Evolutionary conservation across 2,329 filamentous ascomycete species (phyloP).

Genomic region (Mollisia scopiformis): DNA sequence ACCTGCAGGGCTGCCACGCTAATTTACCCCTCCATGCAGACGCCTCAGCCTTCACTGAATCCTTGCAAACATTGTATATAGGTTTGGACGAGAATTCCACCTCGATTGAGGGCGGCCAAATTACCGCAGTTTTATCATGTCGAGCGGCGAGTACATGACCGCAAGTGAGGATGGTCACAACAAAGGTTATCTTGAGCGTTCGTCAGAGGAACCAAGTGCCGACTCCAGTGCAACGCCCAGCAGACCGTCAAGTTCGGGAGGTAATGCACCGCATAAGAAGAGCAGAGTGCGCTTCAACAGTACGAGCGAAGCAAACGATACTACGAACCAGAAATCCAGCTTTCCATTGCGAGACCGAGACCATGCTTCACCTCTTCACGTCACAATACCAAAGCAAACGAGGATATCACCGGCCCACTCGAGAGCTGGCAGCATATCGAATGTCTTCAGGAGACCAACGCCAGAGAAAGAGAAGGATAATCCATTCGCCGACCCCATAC

Average conservation of each 20-base stretch:
- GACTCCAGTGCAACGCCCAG: constrained; percentile 28
- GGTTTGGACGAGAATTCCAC: background rate
- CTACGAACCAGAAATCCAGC: constrained; percentile 29
- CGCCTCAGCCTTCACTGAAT: background rate
- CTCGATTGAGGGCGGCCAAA: background rate
- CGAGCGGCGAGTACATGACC: constrained; percentile 27
- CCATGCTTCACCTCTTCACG: constrained; percentile 7
- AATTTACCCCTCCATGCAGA: constrained; percentile 3
- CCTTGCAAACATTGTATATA: background rate
- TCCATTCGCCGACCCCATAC: constrained; percentile 30
- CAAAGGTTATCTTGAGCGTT: constrained; percentile 20
- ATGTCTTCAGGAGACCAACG: constrained; percentile 22
- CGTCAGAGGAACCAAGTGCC: constrained; percentile 22
- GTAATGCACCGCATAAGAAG: constrained; percentile 16
- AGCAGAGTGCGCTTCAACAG: constrained; percentile 37
- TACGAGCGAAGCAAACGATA: constrained; percentile 36
- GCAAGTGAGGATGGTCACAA: constrained; percentile 22
- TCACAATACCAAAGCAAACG: constrained; percentile 21
- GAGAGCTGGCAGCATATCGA: constrained; percentile 29
- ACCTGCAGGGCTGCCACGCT: background rate
- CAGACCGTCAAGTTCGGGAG: constrained; percentile 29
- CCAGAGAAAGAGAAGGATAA: constrained; percentile 32
- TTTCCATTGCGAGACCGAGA: constrained; percentile 30
- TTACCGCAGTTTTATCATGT: constrained; percentile 18
- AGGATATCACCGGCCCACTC: constrained; percentile 30